Base-by-base conservation (phyloP, 2,329 filamentous ascomycete genomes). In the Monosporascus ibericus region DNA sequence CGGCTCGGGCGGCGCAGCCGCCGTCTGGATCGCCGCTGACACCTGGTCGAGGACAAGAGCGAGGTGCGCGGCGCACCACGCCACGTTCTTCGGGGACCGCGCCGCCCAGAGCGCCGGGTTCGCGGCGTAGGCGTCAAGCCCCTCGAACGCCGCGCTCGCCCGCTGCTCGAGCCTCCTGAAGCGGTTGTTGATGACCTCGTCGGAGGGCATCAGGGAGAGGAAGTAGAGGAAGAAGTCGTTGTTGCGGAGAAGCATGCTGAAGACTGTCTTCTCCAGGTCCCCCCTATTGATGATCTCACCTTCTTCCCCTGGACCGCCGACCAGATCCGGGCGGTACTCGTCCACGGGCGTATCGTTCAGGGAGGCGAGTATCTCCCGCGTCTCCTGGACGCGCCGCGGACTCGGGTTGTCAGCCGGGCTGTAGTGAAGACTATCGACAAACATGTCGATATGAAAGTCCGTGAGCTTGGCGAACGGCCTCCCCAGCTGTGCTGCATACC, bases 171-270 rank as follows among this genome's bases (percentile, higher is more conserved):
- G 72, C 47, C 71, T 73, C 48, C 73, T 70, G 53, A 80, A 80
- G 3, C 70, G 70, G 55, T 78, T 74, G 40, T 72, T 72, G 36
- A 75, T 67, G 24, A 68, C 66, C 52, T 77, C 75, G 47, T 68
- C 64, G 2, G 77, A 69, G n/a, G 68, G 66, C 50, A 76, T 70
- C 8, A 72, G 67, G 17, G 72, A 71, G 46, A 74, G 69, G 53
- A 82, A 77, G 66, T 79, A 76, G 49, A 76, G 68, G 61, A 82
- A 79, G 65, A 82, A 75, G 40, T 76, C 73, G 61, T 79, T 71
- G 58, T 81, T 80, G 55, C 75, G 71, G 22, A 81, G 67, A 17
- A 82, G 69, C 66, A 82, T 79, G 49, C 75, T 75, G 55, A 79
- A 75, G 15, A 83, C 63, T 3, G 78, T 80, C 44, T 70, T 68